Evolutionary conservation across 2,329 filamentous ascomycete genomes (phyloP), one percentile per base, ranked within the genome.

Genomic region (Beauveria caledonica): DNA sequence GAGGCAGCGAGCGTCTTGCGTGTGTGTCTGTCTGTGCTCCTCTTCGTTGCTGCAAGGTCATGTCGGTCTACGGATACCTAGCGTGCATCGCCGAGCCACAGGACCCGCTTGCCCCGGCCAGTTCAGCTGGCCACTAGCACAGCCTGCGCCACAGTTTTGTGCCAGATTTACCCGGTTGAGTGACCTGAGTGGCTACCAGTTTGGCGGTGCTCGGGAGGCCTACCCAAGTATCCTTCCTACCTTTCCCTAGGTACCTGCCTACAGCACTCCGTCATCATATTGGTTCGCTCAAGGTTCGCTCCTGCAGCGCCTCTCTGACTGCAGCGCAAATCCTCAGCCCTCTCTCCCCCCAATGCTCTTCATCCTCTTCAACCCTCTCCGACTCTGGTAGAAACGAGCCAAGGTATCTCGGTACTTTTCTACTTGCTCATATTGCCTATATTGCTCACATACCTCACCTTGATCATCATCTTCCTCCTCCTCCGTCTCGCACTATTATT

Each of bases 61-160:
- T 25, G 45, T 52, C 25, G 48, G 42, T 17, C 19, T 40, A 59
- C n/a, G n/a, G n/a, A n/a, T n/a, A n/a, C 27, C 19, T 59, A 59
- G 57, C 49, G 39, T 45, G 48, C 49, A 59, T 46, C 40, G 57
- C 27, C 27, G 57, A 59, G 40, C 54, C 54, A 49, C n/a, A 44
- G 9, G 17, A 46, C 57, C 57, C 40, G 48, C 57, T 68, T 79
- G 76, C 64, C 81, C 76, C 69, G 78, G 78, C 63, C 78, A 77
- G 71, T 81, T 80, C 68, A 71, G 80, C 65, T 73, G 77, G 70
- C 79, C 79, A 71, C 76, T 80, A 50, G 72, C 76, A 69, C 76
- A 74, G 70, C 78, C 76, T 72, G 80, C 33, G 57, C 48, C 48
- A 59, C 57, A 36, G 10, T 29, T 48, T n/a, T 10, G 36, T 27